Conservation (phyloP, 495 filamentous ascomycete species). For the Daldinia grandis region DNA sequence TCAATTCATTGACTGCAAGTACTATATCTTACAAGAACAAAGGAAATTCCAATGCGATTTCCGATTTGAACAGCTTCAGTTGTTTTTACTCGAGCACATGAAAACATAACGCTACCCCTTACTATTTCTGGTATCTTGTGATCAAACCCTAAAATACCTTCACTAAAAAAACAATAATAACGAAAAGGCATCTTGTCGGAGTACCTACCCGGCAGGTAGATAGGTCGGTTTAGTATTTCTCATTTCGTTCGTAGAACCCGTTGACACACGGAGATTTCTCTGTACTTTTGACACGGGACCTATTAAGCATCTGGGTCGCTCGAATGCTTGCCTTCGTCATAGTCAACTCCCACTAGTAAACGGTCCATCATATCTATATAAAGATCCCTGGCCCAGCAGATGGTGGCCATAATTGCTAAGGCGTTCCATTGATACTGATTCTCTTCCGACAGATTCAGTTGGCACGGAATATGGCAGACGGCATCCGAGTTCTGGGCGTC, state of each 20-base stretch:
- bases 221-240: too few species aligned
- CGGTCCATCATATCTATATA: constrained; percentile 15
- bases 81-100: neutral
- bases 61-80: neutral
- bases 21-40: neutral
- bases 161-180: neutral
- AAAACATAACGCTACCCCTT: neutral
- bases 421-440: constrained; percentile 47
- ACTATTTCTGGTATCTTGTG: neutral
- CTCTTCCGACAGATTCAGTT: constrained; percentile 41
- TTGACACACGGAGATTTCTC: neutral
- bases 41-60: neutral
- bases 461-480: constrained; percentile 38
- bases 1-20: neutral
- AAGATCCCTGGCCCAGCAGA: constrained; percentile 46
- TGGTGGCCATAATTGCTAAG: constrained; percentile 44
- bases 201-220: too few species aligned
- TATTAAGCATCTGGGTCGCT: constrained; percentile 43
- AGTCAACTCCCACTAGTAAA: neutral
- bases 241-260: neutral
- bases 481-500: constrained; percentile 36
- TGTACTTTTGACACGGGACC: neutral
- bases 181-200: neutral
- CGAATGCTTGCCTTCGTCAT: constrained; percentile 10
- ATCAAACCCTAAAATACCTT: neutral